Conservation (phyloP, 176 grass and related monocot genomes). For the Carex myosuroides region DNA sequence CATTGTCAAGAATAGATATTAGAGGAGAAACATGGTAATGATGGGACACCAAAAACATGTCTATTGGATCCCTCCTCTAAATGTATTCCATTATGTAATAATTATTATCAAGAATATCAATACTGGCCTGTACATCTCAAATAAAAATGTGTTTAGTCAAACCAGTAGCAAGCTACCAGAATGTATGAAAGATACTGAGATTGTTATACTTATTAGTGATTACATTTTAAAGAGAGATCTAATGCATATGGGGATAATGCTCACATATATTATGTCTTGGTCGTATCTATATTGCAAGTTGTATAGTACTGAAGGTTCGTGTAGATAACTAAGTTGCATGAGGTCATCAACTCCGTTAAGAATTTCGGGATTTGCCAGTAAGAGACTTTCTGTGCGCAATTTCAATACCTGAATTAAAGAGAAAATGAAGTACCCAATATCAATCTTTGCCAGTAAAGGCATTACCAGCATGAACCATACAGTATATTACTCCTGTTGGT, state of each 20-base stretch:
- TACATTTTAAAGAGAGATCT: conserved; percentile 12
- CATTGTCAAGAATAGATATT: not conserved
- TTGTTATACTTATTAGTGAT: not conserved
- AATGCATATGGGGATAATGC: conserved; percentile 22
- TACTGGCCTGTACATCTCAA: not conserved
- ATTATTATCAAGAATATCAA: not conserved
- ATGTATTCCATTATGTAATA: not conserved
- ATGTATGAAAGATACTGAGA: not conserved
- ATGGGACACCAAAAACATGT: not conserved
- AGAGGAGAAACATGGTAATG: not conserved
- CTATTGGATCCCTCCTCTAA: not conserved
- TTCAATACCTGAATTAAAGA: conserved; percentile 58
- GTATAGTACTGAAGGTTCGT: conserved; percentile 89
- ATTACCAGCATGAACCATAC: not conserved
- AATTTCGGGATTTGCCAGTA: conserved; percentile 97
- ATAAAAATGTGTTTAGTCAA: conserved; percentile 6
- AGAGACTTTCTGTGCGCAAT: conserved; percentile 66
- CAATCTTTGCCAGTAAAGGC: not conserved
- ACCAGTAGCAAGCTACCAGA: not conserved
- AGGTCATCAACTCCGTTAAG: conserved; percentile 94
- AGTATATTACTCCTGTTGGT: not conserved
- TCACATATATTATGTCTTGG: conserved; percentile 88
- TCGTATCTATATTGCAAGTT: conserved; percentile 94
- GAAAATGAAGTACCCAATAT: not conserved
- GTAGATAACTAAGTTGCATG: conserved; percentile 98